Percentiles rank a stretch among this genome's conserved stretches.
These are phyloP conservation scores for Scheffersomyces ergatensis DNA, from an alignment of 805 yeast species.

Conservation along the genomic window DNA sequence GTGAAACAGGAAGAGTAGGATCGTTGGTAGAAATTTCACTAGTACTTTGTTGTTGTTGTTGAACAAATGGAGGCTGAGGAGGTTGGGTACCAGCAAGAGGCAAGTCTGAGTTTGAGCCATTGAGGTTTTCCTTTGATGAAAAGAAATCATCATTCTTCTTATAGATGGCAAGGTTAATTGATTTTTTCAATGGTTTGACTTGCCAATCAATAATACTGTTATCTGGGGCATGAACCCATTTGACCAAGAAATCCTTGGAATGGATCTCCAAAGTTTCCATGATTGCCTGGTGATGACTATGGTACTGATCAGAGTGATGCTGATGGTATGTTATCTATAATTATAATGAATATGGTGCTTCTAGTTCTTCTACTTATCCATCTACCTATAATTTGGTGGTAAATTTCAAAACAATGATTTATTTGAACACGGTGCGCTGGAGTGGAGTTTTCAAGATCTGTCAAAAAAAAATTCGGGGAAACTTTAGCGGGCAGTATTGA, in stretches of 20 bases:
- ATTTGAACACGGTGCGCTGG: too few species aligned
- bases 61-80: neutral
- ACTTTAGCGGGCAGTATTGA: too few species aligned
- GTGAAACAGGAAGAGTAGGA: neutral
- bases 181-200: conserved; percentile 63
- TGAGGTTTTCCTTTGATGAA: conserved; percentile 1
- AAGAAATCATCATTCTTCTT: conserved; percentile 28
- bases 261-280: conserved; percentile 88
- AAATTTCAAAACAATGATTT: too few species aligned
- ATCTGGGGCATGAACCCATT: conserved; percentile 83
- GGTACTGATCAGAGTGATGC: too few species aligned
- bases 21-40: conserved; percentile 2
- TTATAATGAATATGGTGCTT: too few species aligned
- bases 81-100: neutral
- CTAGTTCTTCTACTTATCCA: too few species aligned
- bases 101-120: neutral
- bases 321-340: too few species aligned
- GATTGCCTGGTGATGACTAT: too few species aligned
- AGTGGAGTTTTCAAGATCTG: too few species aligned
- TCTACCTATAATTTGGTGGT: too few species aligned
- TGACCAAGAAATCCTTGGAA: conserved; percentile 82
- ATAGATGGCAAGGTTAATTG: conserved; percentile 41
- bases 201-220: conserved; percentile 72
- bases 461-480: too few species aligned
- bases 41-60: conserved; percentile 5